Percentiles rank a stretch among this genome's conserved stretches.
phyloP scores from a whole-genome alignment of 441 rosid species.

The Arabidopsis lyrata region DNA sequence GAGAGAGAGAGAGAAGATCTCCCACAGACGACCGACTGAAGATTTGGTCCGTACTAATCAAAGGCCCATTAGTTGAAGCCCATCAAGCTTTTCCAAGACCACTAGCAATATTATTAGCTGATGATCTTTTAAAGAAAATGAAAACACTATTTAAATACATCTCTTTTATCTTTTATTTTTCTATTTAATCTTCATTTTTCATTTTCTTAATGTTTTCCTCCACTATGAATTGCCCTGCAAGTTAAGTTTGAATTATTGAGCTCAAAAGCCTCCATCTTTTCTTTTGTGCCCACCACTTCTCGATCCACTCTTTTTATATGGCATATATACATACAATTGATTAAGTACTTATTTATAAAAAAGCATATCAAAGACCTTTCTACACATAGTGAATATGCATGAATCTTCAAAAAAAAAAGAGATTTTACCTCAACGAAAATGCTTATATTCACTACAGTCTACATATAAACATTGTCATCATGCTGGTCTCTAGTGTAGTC shows the following conservation, averaged over 20 bases:
- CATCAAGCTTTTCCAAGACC: conserved; percentile 1
- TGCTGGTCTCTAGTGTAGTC: neutral
- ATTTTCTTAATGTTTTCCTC: conserved; percentile 35
- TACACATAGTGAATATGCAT: conserved; percentile 29
- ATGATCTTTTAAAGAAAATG: no score
- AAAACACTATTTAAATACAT: no score
- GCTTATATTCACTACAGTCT: neutral
- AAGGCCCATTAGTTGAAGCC: conserved; percentile 20
- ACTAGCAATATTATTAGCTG: no score
- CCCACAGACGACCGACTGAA: no score
- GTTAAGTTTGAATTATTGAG: conserved; percentile 43
- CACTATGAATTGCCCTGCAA: conserved; percentile 37
- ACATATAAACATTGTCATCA: neutral
- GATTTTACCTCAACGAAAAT: no score
- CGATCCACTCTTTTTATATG: conserved; percentile 28
- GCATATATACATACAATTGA: neutral
- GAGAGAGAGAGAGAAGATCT: no score
- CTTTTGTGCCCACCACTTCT: conserved; percentile 46
- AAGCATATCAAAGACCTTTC: conserved; percentile 27
- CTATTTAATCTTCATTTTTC: conserved; percentile 10
- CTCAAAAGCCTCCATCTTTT: conserved; percentile 38
- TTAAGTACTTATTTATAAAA: conserved; percentile 15
- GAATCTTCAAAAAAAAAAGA: no score
- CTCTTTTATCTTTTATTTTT: conserved; percentile 2
- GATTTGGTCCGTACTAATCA: neutral